Evolutionary conservation across 2,329 filamentous ascomycete species (phyloP), one percentile per base, ranked within the genome.

Genomic region (Ascochyta lentis): DNA sequence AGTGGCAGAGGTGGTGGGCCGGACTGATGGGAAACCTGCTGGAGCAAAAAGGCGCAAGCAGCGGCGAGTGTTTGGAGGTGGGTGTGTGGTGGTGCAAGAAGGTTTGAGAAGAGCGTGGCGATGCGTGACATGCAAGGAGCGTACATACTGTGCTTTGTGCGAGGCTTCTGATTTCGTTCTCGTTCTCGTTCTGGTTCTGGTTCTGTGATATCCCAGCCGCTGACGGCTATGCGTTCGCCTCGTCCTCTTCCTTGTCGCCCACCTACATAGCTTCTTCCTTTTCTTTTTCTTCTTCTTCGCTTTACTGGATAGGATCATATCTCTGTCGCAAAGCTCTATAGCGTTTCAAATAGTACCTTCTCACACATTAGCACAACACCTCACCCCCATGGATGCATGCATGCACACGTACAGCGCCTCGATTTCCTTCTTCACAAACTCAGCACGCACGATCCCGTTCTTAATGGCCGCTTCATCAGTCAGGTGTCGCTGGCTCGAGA

Each of bases 361-460:
- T 12, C 29, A 3, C 12, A 13, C 6, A 12, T 31, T 12, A 31
- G 29, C 29, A 13, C 5, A 31, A 2, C 27, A 29, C 8, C 12
- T 12, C 7, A 29, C 27, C 27, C 2, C 19, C 19, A 19, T 10
- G 6, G 12, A 8, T 10, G 3, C 12, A 10, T 10, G 8, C 9
- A 29, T 29, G 33, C 55, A 24, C 27, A 84, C 91, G 85, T 83
- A 97, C 91, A 98, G 74, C 16, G 92, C 89, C 78, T 97, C 93
- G 58, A 98, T 91, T 75, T 97, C 94, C 83, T 96, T 97, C 77
- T 91, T 96, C 4, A 98, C 92, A 76, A 90, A 97, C 63, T 96
- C 86, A 0, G 92, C 94, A 57, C 89, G 83, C 37, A 85, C 82
- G 52, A 99, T 91, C 0, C 87, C 90, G 57, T 87, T 83, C 38